phyloP scores from a whole-genome alignment of 2,329 filamentous ascomycete genomes.

The Fusarium sp. region DNA sequence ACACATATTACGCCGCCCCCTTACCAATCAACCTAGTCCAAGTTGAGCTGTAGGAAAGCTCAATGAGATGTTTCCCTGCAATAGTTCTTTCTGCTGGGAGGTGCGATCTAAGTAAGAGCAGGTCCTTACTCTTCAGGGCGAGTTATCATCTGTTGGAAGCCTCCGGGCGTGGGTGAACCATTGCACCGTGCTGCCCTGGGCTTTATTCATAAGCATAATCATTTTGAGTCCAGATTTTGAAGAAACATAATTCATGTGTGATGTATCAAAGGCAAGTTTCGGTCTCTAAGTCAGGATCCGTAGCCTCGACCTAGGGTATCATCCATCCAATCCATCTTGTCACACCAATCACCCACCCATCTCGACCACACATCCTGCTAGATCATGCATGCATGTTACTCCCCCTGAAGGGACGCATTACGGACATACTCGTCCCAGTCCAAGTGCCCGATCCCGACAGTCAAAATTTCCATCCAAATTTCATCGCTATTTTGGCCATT shows the following conservation, averaged over 20 bases:
- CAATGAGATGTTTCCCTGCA: no score
- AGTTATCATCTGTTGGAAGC: no score
- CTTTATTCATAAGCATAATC: neutral
- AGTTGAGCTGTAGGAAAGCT: no score
- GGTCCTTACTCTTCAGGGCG: no score
- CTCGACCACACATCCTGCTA: constrained; percentile 22
- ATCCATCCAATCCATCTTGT: constrained; percentile 40
- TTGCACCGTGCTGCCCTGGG: no score
- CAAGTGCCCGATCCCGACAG: neutral
- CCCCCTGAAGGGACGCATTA: constrained; percentile 12
- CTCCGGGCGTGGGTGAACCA: no score
- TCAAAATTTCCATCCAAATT: constrained; percentile 4
- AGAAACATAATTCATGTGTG: constrained; percentile 36
- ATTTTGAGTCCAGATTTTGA: neutral
- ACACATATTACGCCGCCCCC: no score
- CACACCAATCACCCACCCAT: constrained; percentile 7
- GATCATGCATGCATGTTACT: constrained; percentile 17
- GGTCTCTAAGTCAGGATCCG: constrained; percentile 47
- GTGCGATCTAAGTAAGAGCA: no score
- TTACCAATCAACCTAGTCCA: no score
- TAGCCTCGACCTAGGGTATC: constrained; percentile 50
- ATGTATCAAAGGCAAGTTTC: constrained; percentile 41
- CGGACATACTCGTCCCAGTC: constrained; percentile 2
- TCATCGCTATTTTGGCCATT: constrained; percentile 9
- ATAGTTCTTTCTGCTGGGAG: no score